Conservation (phyloP, 2,329 filamentous ascomycete genomes). For the Fusarium sp. region DNA sequence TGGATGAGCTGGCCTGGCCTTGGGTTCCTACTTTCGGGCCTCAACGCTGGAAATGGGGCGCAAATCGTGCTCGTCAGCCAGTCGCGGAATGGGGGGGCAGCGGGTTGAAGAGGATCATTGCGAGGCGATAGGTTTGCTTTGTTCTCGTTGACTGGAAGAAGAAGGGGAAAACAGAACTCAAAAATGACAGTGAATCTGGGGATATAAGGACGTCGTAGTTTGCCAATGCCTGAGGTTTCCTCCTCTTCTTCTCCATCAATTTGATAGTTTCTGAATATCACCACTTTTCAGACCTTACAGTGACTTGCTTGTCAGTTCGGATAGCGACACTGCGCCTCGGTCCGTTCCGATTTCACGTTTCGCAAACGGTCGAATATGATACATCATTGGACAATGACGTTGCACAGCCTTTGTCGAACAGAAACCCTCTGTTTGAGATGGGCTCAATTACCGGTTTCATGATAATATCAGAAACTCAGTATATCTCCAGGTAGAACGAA, state of each 20-base stretch:
- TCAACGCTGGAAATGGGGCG: slow-evolving; percentile 40
- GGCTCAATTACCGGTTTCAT: slow-evolving; percentile 14
- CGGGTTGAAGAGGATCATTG: slow-evolving; percentile 35
- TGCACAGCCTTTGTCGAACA: slow-evolving; percentile 29
- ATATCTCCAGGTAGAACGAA: slow-evolving; percentile 2
- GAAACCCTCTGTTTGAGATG: slow-evolving; percentile 2
- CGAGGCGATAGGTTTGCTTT: slow-evolving; percentile 31
- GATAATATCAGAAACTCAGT: not conserved
- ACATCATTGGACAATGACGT: slow-evolving; percentile 28
- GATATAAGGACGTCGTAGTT: slow-evolving; percentile 37
- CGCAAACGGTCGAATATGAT: slow-evolving; percentile 17
- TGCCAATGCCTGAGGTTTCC: slow-evolving; percentile 37
- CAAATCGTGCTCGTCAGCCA: slow-evolving; percentile 28
- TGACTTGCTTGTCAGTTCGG: not conserved
- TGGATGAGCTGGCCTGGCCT: slow-evolving; percentile 37
- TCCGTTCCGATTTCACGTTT: slow-evolving; percentile 41
- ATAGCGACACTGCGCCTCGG: slow-evolving; percentile 36
- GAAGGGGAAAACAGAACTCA: slow-evolving; percentile 23
- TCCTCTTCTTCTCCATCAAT: not conserved
- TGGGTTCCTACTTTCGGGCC: slow-evolving; percentile 33
- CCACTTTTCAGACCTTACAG: slow-evolving; percentile 5
- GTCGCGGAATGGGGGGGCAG: slow-evolving; percentile 36
- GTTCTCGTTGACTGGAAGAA: slow-evolving; percentile 27
- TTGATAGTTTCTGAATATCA: not conserved
- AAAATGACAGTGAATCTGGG: slow-evolving; percentile 27